Base-by-base conservation (phyloP, 345 rosid species). In the Nasturtium officinale region DNA sequence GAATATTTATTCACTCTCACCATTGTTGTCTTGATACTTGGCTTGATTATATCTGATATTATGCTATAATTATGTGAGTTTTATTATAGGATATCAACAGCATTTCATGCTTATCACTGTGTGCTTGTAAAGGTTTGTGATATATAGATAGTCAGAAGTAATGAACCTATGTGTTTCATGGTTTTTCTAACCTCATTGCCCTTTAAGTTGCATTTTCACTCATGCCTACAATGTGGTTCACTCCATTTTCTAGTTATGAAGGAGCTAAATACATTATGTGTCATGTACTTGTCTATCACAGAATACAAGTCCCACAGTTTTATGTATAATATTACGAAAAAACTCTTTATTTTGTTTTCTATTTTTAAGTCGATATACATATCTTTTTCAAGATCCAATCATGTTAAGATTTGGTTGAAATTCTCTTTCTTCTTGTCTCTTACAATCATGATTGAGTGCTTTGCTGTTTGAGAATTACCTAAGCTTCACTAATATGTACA, bases 241-340 rank as follows among this genome's bases (percentile, higher is more conserved):
- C 40, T 28, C 9, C 30, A 10, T 47, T 47, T 30, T 46, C 45
- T 65, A 29, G 8, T 13, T 7, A 65, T 21, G 8, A 16, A 32
- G 15, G 4, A 57, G 55, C 26, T 65, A 32, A 2, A 1, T 65
- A 50, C 1, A 20, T 47, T 23, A 23, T 23, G 2, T 23, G 32
- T 25, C 65, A 28, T 43, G 56, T 32, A 29, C 55, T 46, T 46
- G 45, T 9, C 55, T 30, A 13, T 69, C 65, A 26, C 9, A 15
- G 16, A 15, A 47, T 46, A 20, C 17, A 57, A 59, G 28, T 30
- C 43, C 28, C 4, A 35, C 26, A 5, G 35, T 6, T 48, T 37
- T 50, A 21, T 59, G n/a, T 57, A 3, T 30, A 43, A 21, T 46
- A 32, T 25, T 47, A 47, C 17, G 35, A 35, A 11, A 10, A 16